Evolutionary conservation across 345 rosid genomes (phyloP), one percentile per base, ranked within the genome.

Genomic region (Hevea brasiliensis): DNA sequence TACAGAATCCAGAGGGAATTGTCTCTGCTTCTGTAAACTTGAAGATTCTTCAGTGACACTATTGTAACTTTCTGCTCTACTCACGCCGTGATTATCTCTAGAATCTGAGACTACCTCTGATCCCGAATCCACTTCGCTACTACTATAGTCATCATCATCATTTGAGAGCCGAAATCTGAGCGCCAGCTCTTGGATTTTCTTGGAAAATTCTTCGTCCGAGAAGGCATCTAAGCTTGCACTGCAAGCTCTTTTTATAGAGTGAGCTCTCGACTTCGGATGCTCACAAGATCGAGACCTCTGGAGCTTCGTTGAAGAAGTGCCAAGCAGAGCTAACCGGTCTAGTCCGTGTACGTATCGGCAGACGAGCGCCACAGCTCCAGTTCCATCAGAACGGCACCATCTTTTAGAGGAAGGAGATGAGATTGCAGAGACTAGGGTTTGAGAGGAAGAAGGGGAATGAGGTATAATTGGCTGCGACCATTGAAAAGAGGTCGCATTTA

Each of bases 141-240:
- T 53, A 1, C 2, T 4, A 32, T 32, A 32, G 29, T 70, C 68
- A 18, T 70, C 76, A 0, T 79, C 80, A 15, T 84, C 82, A 27
- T 64, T 78, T 3, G 90, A 77, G 42, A 73, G 77, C 65, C 85
- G 84, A 86, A 91, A 86, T 68, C 81, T 83, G 75, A 84, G 85
- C 14, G 89, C 82, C 58, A 89, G 59, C 50, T 88, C 90, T 55
- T 85, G 84, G 55, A 90, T 87, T 57, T 84, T 83, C 75, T 74
- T 83, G 17, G 91, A 87, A 69, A 92, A 92, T 48, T 92, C 98
- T 55, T 90, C 96, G 21, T 90, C 96, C 1, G 89, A 85, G 66
- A 86, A 90, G 9, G 92, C 77, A 53, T 84, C 85, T 15, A 83
- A 72, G 84, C 81, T 83, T 12, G 90, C 90, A 79, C 90, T 87